Percentiles rank a stretch among this genome's conserved stretches.
Conservation (phyloP, 2,329 filamentous ascomycete species). For the Colletotrichum sp. region DNA sequence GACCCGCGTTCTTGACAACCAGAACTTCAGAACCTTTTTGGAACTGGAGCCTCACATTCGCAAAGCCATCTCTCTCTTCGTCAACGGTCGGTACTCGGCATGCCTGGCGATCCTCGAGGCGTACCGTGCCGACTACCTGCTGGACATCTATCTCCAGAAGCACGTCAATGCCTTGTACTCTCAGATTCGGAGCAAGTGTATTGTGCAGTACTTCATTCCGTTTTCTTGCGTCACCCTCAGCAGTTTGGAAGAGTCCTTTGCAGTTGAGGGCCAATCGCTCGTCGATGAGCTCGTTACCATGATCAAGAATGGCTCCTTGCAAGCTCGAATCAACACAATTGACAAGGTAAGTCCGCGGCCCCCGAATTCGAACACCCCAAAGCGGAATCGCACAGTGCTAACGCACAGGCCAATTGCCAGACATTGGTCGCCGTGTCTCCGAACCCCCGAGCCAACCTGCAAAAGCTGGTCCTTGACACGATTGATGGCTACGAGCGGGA, state of each 20-base stretch:
- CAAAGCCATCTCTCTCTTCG: constrained; percentile 87
- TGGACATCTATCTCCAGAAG: constrained; percentile 83
- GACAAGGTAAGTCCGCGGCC: constrained; percentile 60
- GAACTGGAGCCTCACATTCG: constrained; percentile 94
- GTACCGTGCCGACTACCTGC: constrained; percentile 84
- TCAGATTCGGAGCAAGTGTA: constrained; percentile 85
- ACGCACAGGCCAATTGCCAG: constrained; percentile 37
- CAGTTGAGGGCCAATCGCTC: constrained; percentile 64
- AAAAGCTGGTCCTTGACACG: constrained; percentile 70
- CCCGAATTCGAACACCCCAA: not conserved
- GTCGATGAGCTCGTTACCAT: constrained; percentile 78
- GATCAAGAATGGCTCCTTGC: constrained; percentile 74
- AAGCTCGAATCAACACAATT: constrained; percentile 85
- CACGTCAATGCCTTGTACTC: constrained; percentile 76
- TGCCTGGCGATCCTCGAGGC: constrained; percentile 84
- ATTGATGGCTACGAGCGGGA: constrained; percentile 76
- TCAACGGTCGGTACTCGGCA: constrained; percentile 85
- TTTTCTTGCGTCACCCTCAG: constrained; percentile 87
- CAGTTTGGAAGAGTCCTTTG: constrained; percentile 80
- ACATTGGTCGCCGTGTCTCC: constrained; percentile 75
- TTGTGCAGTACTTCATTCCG: constrained; percentile 89
- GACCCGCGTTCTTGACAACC: constrained; percentile 77
- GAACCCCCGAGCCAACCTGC: constrained; percentile 72
- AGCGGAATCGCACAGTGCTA: constrained; percentile 1
- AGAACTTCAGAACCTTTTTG: constrained; percentile 82